Evolutionary conservation across 352 stramenopile species (phyloP), one percentile per base, ranked within the genome.

Genomic region (Pythium volutum): DNA sequence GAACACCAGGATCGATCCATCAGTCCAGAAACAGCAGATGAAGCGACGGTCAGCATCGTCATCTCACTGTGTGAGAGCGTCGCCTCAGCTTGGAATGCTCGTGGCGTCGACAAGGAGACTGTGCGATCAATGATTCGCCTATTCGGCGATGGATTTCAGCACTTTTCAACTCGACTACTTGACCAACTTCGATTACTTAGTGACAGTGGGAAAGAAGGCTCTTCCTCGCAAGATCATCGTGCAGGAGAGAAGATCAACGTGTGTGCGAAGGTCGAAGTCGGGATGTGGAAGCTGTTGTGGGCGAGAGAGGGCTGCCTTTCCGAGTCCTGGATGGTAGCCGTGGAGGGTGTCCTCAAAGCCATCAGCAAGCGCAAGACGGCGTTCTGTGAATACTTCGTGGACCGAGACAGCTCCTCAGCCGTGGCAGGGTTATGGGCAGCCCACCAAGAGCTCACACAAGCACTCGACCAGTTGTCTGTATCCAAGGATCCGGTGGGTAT

Each of bases 51-150:
- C 14, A 39, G 43, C 4, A 66, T 65, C 14, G 70, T 81, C 25
- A 65, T 71, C 46, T 36, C 8, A 15, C 80, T 88, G 43, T 55
- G 84, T 33, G 66, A 77, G 25, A 76, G 66, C 45, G 16, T 62
- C 27, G 22, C n/a, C 14, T 25, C 59, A 16, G 47, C 46, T 8
- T 67, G 61, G 59, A 55, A 22, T 36, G 45, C 25, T 16, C 45
- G 59, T 49, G 51, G 42, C 14, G n/a, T 66, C 12, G 34, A 46
- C 11, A 33, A 50, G 11, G 42, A 39, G 12, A 5, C 5, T 1
- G 31, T 61, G 7, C 38, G 14, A 23, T 43, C 34, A 0, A 25
- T 51, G 16, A 34, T 59, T 48, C 61, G 45, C 18, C 12, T 56
- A n/a, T 22, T 62, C 1, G 26, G 33, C 2, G 27, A 53, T 43